Evolutionary conservation across 2,329 filamentous ascomycete genomes (phyloP).

Genomic region (Teratosphaeria destructans): DNA sequence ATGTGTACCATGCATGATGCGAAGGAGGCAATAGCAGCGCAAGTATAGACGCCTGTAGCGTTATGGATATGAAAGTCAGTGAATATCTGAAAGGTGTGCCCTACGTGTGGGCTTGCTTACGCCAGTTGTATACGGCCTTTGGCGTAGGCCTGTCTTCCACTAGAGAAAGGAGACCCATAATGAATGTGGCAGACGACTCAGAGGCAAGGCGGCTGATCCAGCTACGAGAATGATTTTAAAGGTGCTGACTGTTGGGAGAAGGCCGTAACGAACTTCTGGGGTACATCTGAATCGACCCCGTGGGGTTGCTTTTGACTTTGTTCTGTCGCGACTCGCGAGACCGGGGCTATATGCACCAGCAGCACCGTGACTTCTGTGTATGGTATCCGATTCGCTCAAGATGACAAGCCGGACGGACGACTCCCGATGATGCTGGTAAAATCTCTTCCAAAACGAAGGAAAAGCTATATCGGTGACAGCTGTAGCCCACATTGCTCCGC

Average conservation of each 20-base stretch:
- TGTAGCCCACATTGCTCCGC: not conserved
- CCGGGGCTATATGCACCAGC: not conserved
- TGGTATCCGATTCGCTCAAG: not conserved
- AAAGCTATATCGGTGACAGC: not conserved
- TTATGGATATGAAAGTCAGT: not conserved
- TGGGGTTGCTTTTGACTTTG: not conserved
- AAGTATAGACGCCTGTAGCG: slow-evolving; percentile 36
- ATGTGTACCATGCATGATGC: slow-evolving; percentile 45
- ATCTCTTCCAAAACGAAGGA: not conserved
- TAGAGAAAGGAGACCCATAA: slow-evolving; percentile 27
- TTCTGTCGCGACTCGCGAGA: not conserved
- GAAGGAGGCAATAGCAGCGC: slow-evolving; percentile 45
- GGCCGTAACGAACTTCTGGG: not conserved
- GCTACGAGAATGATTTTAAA: not conserved
- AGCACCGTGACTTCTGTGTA: not conserved
- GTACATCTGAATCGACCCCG: not conserved
- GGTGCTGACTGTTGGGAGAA: not conserved
- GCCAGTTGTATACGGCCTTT: slow-evolving; percentile 50
- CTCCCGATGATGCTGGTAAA: not conserved
- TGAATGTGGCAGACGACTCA: slow-evolving; percentile 5
- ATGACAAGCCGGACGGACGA: not conserved
- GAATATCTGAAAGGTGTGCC: not conserved
- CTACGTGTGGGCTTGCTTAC: slow-evolving; percentile 7
- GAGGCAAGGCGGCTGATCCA: not conserved
- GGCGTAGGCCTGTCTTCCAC: slow-evolving; percentile 42